phyloP scores from a whole-genome alignment of 108 stramenopile genomes.

The Skeletonema potamos region DNA sequence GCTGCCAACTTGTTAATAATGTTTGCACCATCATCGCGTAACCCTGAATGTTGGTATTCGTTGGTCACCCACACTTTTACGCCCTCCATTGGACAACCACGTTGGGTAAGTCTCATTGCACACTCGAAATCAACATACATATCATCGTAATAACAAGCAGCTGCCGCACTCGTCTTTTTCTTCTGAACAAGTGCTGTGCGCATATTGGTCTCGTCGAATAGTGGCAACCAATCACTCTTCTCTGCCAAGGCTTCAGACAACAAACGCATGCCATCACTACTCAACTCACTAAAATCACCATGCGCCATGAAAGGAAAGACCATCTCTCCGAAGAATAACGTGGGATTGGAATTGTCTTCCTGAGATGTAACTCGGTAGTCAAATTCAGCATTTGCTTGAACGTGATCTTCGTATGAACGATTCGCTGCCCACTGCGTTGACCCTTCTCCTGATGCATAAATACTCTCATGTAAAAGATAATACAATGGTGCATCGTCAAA shows the following conservation, averaged over 20 bases:
- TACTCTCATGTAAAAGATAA: slow-evolving; percentile 90
- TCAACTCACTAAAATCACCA: slow-evolving; percentile 78
- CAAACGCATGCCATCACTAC: slow-evolving; percentile 58
- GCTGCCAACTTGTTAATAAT: slow-evolving; percentile 82
- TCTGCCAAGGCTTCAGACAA: slow-evolving; percentile 72
- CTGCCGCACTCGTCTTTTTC: slow-evolving; percentile 58
- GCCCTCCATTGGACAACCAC: slow-evolving; percentile 66
- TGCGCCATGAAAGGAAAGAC: slow-evolving; percentile 94
- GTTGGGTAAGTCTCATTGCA: slow-evolving; percentile 58
- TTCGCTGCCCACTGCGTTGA: slow-evolving; percentile 85
- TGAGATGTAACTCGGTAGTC: slow-evolving; percentile 62
- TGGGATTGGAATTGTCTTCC: slow-evolving; percentile 41
- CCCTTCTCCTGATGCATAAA: slow-evolving; percentile 77
- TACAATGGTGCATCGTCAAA: slow-evolving; percentile 95
- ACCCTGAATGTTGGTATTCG: slow-evolving; percentile 92
- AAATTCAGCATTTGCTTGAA: slow-evolving; percentile 32
- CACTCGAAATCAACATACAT: slow-evolving; percentile 93
- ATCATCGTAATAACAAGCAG: slow-evolving; percentile 91
- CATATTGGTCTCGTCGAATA: slow-evolving; percentile 77
- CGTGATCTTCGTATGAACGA: slow-evolving; percentile 48
- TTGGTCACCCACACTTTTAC: slow-evolving; percentile 88
- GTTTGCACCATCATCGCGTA: slow-evolving; percentile 84
- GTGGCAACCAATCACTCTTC: slow-evolving; percentile 76
- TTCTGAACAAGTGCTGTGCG: slow-evolving; percentile 31
- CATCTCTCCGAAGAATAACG: slow-evolving; percentile 90